Percentiles rank a stretch among this genome's conserved stretches.
Evolutionary conservation across 2,329 filamentous ascomycete species (phyloP).

Genomic region (Furcasterigmium furcatum): DNA sequence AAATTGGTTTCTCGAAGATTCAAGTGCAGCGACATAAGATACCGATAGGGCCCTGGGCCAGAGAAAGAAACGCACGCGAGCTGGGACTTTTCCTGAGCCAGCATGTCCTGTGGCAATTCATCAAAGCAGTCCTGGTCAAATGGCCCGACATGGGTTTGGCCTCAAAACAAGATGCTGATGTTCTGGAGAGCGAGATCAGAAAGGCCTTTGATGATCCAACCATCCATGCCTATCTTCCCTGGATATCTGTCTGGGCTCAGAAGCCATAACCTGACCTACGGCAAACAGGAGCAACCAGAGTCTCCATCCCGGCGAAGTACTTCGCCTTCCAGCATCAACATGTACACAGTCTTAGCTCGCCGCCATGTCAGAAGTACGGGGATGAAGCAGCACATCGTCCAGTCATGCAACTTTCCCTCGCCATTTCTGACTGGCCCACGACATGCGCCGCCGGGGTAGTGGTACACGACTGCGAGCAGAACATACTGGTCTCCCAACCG

Average conservation of each 20-base stretch:
- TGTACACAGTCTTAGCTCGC: no score
- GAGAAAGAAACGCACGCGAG: constrained; percentile 27
- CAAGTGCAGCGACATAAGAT: constrained; percentile 22
- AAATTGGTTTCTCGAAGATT: constrained; percentile 30
- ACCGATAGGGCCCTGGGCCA: constrained; percentile 34
- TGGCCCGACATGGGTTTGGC: constrained; percentile 22
- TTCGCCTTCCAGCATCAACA: no score
- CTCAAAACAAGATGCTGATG: constrained; percentile 26
- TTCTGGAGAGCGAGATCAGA: constrained; percentile 24
- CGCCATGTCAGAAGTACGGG: no score
- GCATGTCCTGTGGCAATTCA: constrained; percentile 29
- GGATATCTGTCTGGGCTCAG: constrained; percentile 34
- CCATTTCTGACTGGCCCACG: no score
- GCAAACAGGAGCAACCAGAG: no score
- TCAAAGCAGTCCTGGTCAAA: constrained; percentile 23
- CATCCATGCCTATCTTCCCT: constrained; percentile 29
- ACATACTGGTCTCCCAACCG: no score
- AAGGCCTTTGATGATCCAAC: constrained; percentile 25
- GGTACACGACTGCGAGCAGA: no score
- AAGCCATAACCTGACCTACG: constrained; percentile 23
- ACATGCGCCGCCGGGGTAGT: no score
- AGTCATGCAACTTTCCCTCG: no score
- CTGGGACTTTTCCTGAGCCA: constrained; percentile 29
- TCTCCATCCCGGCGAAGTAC: no score
- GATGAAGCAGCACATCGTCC: no score